These are phyloP conservation scores for Otatea glauca DNA, from an alignment of 176 grass and related monocot genomes.

Conservation along the genomic window DNA sequence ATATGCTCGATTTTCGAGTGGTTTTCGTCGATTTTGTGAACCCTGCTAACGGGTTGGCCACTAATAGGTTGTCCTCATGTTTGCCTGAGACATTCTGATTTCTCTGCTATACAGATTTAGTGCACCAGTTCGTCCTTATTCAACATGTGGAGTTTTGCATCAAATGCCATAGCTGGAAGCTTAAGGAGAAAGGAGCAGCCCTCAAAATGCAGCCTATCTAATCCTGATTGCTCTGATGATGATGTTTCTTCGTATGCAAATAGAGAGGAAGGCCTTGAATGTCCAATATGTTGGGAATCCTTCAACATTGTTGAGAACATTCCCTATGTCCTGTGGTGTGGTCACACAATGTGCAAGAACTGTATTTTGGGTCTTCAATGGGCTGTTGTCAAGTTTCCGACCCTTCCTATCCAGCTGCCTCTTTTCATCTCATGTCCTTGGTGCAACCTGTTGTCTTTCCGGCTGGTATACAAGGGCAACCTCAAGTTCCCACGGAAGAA, in stretches of 20 bases:
- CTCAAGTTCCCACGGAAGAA: slow-evolving; percentile 85
- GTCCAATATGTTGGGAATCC: slow-evolving; percentile 92
- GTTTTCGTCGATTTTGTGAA: no score
- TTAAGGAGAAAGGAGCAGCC: slow-evolving; percentile 48
- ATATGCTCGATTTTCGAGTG: no score
- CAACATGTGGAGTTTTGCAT: slow-evolving; percentile 66
- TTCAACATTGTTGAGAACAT: slow-evolving; percentile 97
- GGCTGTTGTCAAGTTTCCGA: slow-evolving; percentile 79
- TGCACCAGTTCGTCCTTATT: not conserved
- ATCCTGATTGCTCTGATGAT: slow-evolving; percentile 77
- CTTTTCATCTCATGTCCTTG: slow-evolving; percentile 91
- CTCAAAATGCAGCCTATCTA: slow-evolving; percentile 44
- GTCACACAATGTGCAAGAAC: slow-evolving; percentile 98
- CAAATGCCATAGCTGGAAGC: slow-evolving; percentile 67
- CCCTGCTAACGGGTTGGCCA: not conserved
- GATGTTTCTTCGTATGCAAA: slow-evolving; percentile 83
- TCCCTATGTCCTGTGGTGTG: slow-evolving; percentile 93
- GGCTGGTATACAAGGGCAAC: slow-evolving; percentile 78
- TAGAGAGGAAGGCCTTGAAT: slow-evolving; percentile 86
- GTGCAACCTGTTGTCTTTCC: slow-evolving; percentile 79
- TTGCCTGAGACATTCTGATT: slow-evolving; percentile 30
- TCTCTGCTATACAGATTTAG: slow-evolving; percentile 21
- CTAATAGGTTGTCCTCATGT: slow-evolving; percentile 9
- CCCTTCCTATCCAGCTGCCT: slow-evolving; percentile 73
- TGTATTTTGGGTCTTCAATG: slow-evolving; percentile 84